These are phyloP conservation scores for Trichophyton rubrum DNA, from an alignment of 2,329 filamentous ascomycete genomes.

Conservation along the genomic window DNA sequence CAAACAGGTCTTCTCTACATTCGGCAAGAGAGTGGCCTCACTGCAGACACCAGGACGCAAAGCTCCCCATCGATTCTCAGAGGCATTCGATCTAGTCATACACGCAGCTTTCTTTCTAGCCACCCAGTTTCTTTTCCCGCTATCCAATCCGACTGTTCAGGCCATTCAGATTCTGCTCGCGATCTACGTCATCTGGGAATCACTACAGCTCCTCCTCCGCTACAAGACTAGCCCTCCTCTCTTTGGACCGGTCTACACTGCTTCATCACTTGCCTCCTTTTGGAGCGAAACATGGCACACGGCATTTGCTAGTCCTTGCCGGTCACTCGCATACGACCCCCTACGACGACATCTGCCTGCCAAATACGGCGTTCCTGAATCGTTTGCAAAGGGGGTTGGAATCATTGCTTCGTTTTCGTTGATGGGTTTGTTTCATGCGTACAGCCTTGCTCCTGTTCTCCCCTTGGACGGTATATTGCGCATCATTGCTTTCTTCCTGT, in stretches of 20 bases:
- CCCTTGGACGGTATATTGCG: constrained; percentile 20
- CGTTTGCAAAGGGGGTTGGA: constrained; percentile 24
- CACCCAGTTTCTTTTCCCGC: constrained; percentile 26
- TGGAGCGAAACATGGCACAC: constrained; percentile 36
- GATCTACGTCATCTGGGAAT: constrained; percentile 33
- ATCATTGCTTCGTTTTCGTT: constrained; percentile 28
- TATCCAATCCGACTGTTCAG: constrained; percentile 24
- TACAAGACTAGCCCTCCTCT: constrained; percentile 29
- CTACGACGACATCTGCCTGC: constrained; percentile 21
- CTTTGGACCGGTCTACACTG: constrained; percentile 30
- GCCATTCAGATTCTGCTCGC: constrained; percentile 29
- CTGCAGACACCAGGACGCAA: not conserved
- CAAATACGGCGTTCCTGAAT: constrained; percentile 21
- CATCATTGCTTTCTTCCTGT: constrained; percentile 29
- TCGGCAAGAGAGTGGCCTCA: not conserved
- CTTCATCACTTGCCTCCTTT: constrained; percentile 26
- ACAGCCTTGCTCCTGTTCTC: constrained; percentile 26
- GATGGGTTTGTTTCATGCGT: constrained; percentile 32
- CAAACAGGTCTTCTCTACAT: not conserved
- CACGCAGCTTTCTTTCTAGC: constrained; percentile 24
- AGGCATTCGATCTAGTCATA: constrained; percentile 24
- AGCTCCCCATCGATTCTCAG: constrained; percentile 18
- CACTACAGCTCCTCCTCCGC: constrained; percentile 25
- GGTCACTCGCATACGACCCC: constrained; percentile 28
- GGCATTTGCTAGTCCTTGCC: constrained; percentile 30